These are phyloP conservation scores for Trametes coccinea DNA, from an alignment of 768 basidiomycete genomes.

Conservation along the genomic window DNA sequence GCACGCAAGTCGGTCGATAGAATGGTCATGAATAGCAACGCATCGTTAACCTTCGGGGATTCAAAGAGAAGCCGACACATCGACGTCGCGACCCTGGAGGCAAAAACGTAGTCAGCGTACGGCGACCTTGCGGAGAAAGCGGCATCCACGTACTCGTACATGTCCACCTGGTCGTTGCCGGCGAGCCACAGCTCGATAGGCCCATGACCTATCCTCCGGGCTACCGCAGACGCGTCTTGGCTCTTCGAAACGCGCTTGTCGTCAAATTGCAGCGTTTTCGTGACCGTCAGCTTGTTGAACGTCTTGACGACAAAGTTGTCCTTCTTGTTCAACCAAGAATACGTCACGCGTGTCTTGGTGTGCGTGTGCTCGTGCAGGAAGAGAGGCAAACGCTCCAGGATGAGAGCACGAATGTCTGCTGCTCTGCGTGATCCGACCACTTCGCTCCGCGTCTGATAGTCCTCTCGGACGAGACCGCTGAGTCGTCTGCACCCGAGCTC, in stretches of 20 bases:
- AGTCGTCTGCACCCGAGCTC: constrained; percentile 75
- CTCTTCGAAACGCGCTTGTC: constrained; percentile 48
- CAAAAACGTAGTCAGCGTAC: not conserved
- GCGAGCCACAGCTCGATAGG: constrained; percentile 81
- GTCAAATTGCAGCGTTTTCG: constrained; percentile 60
- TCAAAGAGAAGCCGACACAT: constrained; percentile 80
- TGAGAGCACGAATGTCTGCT: constrained; percentile 54
- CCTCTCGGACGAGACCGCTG: constrained; percentile 73
- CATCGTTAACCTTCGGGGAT: constrained; percentile 80
- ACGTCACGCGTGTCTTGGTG: constrained; percentile 58
- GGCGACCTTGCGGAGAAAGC: too few relatives aligned
- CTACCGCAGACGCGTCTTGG: constrained; percentile 75
- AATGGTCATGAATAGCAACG: constrained; percentile 89
- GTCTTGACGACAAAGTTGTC: constrained; percentile 70
- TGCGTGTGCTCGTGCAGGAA: constrained; percentile 90
- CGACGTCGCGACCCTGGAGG: constrained; percentile 74
- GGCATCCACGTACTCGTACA: constrained; percentile 77
- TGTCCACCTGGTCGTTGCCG: constrained; percentile 72
- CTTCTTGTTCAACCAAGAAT: constrained; percentile 62
- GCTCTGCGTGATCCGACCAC: constrained; percentile 49
- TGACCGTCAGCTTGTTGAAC: constrained; percentile 63
- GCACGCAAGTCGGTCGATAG: constrained; percentile 86
- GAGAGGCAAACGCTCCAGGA: constrained; percentile 83
- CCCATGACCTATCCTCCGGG: constrained; percentile 50
- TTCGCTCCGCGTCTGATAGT: constrained; percentile 63